These are phyloP conservation scores for Penicillium herquei DNA, from an alignment of 495 filamentous ascomycete genomes.

Conservation along the genomic window DNA sequence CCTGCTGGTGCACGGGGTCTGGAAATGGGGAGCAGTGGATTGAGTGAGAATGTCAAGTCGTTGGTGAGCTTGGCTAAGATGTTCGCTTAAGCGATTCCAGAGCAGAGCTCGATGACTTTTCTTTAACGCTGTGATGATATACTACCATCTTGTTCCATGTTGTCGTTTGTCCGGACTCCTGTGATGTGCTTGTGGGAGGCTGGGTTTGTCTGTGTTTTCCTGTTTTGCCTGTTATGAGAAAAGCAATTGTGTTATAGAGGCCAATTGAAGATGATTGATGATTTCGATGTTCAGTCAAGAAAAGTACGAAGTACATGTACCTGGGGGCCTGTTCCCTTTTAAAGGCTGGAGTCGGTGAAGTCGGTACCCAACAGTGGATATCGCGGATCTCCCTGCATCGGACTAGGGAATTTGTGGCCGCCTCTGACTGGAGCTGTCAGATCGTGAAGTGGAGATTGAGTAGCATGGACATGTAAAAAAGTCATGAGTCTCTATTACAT, in stretches of 20 bases:
- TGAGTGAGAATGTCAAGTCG: slow-evolving; percentile 47
- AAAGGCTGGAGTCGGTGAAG: slow-evolving; percentile 19
- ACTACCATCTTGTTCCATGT: slow-evolving; percentile 3
- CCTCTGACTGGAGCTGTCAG: slow-evolving; percentile 14
- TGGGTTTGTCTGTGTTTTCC: slow-evolving; percentile 5
- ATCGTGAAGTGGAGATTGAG: background rate
- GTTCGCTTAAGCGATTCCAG: slow-evolving; percentile 46
- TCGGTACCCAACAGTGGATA: slow-evolving; percentile 27
- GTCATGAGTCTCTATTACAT: no score
- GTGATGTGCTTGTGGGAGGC: slow-evolving; percentile 11
- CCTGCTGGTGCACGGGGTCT: slow-evolving; percentile 33
- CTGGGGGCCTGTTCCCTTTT: background rate
- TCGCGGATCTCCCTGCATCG: slow-evolving; percentile 14
- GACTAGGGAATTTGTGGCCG: slow-evolving; percentile 9
- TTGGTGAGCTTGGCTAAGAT: slow-evolving; percentile 63
- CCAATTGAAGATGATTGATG: background rate
- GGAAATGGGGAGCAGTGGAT: slow-evolving; percentile 25
- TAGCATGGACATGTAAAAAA: background rate
- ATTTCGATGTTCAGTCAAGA: background rate
- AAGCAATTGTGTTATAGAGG: slow-evolving; percentile 3
- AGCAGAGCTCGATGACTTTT: background rate
- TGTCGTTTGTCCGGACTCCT: background rate
- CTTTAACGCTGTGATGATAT: slow-evolving; percentile 21
- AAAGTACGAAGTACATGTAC: slow-evolving; percentile 1
- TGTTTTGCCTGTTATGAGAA: background rate